Conservation (phyloP, 176 grass and related monocot species). For the Eleusine coracana region DNA sequence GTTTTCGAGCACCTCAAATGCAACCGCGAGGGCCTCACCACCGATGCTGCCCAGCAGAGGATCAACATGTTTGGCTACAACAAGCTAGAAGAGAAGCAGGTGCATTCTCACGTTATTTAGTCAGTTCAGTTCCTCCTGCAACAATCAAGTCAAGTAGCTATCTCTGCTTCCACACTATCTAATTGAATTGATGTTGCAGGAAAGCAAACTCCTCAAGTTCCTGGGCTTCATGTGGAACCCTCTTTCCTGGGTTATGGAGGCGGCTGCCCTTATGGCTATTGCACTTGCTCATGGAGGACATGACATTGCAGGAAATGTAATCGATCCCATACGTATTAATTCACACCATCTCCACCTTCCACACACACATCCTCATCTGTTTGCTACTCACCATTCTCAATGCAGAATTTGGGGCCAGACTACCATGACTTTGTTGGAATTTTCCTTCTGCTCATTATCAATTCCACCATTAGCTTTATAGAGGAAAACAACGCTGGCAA, state of each 20-base stretch:
- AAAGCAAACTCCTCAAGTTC: constrained; percentile 81
- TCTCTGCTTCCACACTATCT: neutral
- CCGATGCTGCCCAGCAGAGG: constrained; percentile 44
- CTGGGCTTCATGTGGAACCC: constrained; percentile 84
- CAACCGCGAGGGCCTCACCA: constrained; percentile 54
- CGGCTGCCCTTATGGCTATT: constrained; percentile 71
- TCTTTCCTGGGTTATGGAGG: constrained; percentile 82
- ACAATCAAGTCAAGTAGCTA: neutral
- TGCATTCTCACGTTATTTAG: neutral
- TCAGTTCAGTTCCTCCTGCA: neutral
- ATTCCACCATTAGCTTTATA: constrained; percentile 78
- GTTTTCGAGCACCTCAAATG: constrained; percentile 66
- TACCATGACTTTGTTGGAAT: constrained; percentile 70
- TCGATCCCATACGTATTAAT: neutral
- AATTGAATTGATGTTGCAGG: constrained; percentile 35
- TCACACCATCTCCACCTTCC: neutral
- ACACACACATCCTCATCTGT: neutral
- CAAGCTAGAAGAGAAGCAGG: constrained; percentile 75
- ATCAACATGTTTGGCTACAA: constrained; percentile 54
- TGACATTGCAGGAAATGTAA: constrained; percentile 35
- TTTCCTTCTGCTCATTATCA: constrained; percentile 59
- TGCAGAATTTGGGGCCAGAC: constrained; percentile 44
- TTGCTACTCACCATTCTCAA: neutral
- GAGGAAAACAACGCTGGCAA: constrained; percentile 82
- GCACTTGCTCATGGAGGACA: constrained; percentile 57